Evolutionary conservation across 2,329 filamentous ascomycete genomes (phyloP), one percentile per base, ranked within the genome.

Genomic region (Botrytis tulipae): DNA sequence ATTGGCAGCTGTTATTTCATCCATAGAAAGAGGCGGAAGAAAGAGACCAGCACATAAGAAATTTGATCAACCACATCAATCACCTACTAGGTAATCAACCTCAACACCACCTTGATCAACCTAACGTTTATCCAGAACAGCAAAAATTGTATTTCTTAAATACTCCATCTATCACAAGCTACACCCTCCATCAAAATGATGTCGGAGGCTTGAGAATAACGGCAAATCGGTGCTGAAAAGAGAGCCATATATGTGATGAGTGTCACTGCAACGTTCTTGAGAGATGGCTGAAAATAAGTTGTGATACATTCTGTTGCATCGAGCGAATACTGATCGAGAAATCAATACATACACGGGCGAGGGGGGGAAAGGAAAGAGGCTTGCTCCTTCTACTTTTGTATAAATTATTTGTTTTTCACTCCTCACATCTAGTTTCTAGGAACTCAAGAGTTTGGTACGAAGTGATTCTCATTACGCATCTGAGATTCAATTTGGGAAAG

Each of bases 261-360:
- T 72, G 62, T 72, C 70, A 72, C 70, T 59, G 37, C 62, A 68
- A 72, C 37, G 25, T 37, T 71, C 66, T 68, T 29, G 10, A 72
- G 70, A 72, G 62, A 72, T 72, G 70, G 70, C 70, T 72, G 70
- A 72, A 72, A 54, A 42, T 32, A 40, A 35, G 1, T 54, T 37
- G 70, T 72, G 40, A 68, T 42, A 72, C 46, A 60, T 48, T 68
- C 29, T 48, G 70, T 42, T 46, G 32, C 61, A 72, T 61, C 70
- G 59, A 67, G 62, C 70, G 37, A 66, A 66, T 63, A 66, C 44
- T 68, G 60, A 72, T 72, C 29, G 37, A 59, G 48, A 72, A 46
- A 14, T 20, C 16, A 68, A 40, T 59, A 37, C 62, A 60, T 68
- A 68, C 62, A 25, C 42, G 32, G 4, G 35, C 22, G 37, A 63